phyloP scores from a whole-genome alignment of 1,284 basidiomycete genomes.

The Ceratobasidium sp. region DNA sequence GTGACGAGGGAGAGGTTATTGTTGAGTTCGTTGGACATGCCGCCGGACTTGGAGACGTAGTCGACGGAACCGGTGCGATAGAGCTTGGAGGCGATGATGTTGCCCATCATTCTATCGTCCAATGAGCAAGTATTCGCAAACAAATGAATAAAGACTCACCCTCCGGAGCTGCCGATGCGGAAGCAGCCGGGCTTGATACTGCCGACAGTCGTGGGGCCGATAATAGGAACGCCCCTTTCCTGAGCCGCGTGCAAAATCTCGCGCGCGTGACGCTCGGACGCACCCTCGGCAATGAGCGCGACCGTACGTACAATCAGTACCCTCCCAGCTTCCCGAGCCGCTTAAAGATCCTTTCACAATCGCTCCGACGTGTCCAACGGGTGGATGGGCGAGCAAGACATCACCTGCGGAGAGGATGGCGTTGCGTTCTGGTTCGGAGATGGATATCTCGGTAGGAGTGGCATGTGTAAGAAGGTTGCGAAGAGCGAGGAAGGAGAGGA shows the following conservation, averaged over 20 bases:
- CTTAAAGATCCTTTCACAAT: slow-evolving; percentile 66
- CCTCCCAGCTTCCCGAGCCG: slow-evolving; percentile 49
- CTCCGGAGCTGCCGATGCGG: slow-evolving; percentile 99
- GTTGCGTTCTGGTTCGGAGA: slow-evolving; percentile 63
- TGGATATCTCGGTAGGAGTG: slow-evolving; percentile 50
- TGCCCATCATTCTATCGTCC: slow-evolving; percentile 93
- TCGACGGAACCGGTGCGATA: slow-evolving; percentile 98
- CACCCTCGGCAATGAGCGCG: slow-evolving; percentile 98
- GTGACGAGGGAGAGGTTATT: slow-evolving; percentile 98
- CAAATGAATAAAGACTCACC: slow-evolving; percentile 60
- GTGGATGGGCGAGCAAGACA: slow-evolving; percentile 61
- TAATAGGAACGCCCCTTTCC: slow-evolving; percentile 91
- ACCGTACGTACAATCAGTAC: slow-evolving; percentile 59
- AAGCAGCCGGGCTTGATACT: slow-evolving; percentile 99
- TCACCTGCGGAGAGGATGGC: slow-evolving; percentile 65
- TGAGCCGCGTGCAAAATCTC: slow-evolving; percentile 93
- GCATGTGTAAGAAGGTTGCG: slow-evolving; percentile 64
- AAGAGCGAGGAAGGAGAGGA: slow-evolving; percentile 73
- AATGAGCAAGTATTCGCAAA: slow-evolving; percentile 13
- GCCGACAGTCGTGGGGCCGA: slow-evolving; percentile 98
- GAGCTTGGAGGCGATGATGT: slow-evolving; percentile 98
- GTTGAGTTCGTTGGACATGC: slow-evolving; percentile 99
- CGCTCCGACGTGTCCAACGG: slow-evolving; percentile 56
- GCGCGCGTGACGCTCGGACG: slow-evolving; percentile 95
- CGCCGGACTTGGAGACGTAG: slow-evolving; percentile 99